Base-by-base conservation (phyloP, 192 early-diverging fungal species). In the Coemansia sp. region DNA sequence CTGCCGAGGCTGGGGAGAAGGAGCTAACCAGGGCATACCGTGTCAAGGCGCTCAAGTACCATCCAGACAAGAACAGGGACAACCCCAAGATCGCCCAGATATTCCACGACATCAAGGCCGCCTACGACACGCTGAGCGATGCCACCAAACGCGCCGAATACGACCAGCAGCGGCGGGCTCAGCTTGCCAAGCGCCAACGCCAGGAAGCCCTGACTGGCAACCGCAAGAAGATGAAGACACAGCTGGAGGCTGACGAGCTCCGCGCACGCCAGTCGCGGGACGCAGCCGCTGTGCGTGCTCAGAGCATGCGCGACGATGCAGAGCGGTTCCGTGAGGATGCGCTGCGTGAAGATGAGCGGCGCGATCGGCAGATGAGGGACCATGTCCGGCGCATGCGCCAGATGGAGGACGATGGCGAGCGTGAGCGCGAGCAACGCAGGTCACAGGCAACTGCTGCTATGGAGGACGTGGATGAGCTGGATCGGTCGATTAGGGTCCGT, bases 51-150 rank as follows among this genome's bases (percentile, higher is more conserved):
- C 79, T 99, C 22, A 75, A 87, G 59, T 87, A 93, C 74, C 95
- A 99, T 64, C 96, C 94, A 45, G 97, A 98, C 83, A 98, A 97
- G 83, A 91, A 92, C 63, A 63, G 67, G 42, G 71, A 74, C 40
- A 61, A 67, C 8, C 71, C 77, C 9, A 44, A 63, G 31, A 71
- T 71, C 27, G 61, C 58, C 4, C 57, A 50, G 11, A 33, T 70
- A 2, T 70, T 80, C 54, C 67, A 73, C 54, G 64, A 63, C 37
- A 62, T 70, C 50, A 74, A 73, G 44, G 50, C 55, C 13, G 76
- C 71, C 2, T 74, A 74, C 36, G 76, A 74, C 50, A 56, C 67
- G 41, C 63, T 74, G 11, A 57, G 34, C 23, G 66, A 73, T 23
- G 61, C 76, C 0, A 38, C 64, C 19, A 55, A 45, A 38, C 60